Evolutionary conservation across 768 basidiomycete species (phyloP).

Genomic region (Tricholoma bakamatsutake): DNA sequence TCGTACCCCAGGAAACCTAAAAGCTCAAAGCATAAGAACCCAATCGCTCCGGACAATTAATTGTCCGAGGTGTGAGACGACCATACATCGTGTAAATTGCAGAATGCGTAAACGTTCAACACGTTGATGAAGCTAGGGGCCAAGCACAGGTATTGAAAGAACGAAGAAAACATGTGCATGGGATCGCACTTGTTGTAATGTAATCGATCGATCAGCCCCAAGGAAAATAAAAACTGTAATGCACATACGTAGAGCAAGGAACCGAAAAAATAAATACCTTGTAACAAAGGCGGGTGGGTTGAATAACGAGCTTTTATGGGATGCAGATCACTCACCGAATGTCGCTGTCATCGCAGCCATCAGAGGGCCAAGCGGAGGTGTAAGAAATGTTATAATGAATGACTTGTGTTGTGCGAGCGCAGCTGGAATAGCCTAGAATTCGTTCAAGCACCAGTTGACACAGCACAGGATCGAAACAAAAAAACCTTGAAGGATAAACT

Average conservation of each 20-base stretch:
- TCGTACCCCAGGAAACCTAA: conserved; percentile 92
- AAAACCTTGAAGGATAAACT: conserved; percentile 73
- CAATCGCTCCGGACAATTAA: too few relatives aligned
- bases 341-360: conserved; percentile 87
- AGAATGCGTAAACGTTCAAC: conserved; percentile 95
- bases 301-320: too few relatives aligned
- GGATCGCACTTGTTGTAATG: conserved; percentile 83
- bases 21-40: background rate
- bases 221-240: background rate
- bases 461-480: conserved; percentile 15
- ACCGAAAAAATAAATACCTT: conserved; percentile 74
- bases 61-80: too few relatives aligned
- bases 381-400: conserved; percentile 59
- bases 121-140: conserved; percentile 94
- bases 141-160: conserved; percentile 83
- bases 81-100: conserved; percentile 88
- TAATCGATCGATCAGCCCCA: background rate
- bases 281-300: too few relatives aligned
- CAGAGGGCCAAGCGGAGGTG: conserved; percentile 73
- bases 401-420: conserved; percentile 42
- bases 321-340: conserved; percentile 75
- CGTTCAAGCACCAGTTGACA: background rate
- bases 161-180: conserved; percentile 95
- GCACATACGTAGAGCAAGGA: conserved; percentile 78
- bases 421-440: conserved; percentile 44